Percentiles rank a stretch among this genome's conserved stretches.
phyloP scores from a whole-genome alignment of 345 rosid genomes.

The Eucalyptus regnans region DNA sequence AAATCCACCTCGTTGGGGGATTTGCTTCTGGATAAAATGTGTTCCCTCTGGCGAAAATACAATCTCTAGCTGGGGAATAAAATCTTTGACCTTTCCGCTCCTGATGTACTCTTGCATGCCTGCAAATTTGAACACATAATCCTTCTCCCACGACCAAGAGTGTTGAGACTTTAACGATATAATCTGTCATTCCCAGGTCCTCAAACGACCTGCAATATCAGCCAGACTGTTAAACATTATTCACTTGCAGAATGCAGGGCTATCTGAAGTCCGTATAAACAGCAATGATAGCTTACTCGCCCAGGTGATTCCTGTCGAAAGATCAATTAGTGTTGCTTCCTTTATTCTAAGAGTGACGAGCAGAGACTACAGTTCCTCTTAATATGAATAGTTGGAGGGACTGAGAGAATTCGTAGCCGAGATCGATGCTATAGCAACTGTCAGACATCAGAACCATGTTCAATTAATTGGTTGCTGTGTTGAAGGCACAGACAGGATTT shows the following conservation, averaged over 20 bases:
- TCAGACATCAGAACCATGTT: constrained; percentile 78
- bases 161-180: constrained; percentile 18
- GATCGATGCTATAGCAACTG: constrained; percentile 53
- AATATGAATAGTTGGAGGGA: constrained; percentile 10
- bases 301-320: background rate
- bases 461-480: constrained; percentile 72
- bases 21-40: constrained; percentile 2
- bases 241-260: background rate
- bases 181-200: background rate
- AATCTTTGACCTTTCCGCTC: constrained; percentile 16
- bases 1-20: background rate
- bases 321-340: background rate
- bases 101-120: constrained; percentile 32
- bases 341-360: too few relatives aligned
- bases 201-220: background rate
- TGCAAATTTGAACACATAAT: constrained; percentile 32
- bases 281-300: background rate
- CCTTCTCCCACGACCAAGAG: constrained; percentile 41
- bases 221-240: background rate
- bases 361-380: too few relatives aligned
- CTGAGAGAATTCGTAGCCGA: constrained; percentile 62
- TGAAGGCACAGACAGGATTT: constrained; percentile 47
- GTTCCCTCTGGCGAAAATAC: background rate
- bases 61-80: constrained; percentile 33
- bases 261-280: background rate